Percentiles rank a stretch among this genome's conserved stretches.
phyloP scores from a whole-genome alignment of 2,329 filamentous ascomycete genomes.

The Chaetomium sp. region DNA sequence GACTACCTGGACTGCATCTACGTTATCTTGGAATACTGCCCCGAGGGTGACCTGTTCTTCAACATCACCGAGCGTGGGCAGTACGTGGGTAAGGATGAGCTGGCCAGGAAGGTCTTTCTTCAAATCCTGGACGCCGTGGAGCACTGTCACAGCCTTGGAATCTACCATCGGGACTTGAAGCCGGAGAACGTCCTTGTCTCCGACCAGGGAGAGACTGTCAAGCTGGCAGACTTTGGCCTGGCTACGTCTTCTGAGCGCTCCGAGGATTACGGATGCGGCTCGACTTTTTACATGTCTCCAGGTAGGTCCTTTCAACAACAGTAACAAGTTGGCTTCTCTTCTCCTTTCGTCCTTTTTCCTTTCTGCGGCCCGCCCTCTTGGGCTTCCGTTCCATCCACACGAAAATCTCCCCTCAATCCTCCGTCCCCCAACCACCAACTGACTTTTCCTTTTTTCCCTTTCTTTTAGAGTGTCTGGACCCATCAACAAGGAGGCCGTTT shows the following conservation, averaged over 20 bases:
- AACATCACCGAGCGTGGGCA: slow-evolving; percentile 95
- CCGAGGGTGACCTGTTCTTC: slow-evolving; percentile 91
- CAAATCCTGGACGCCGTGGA: slow-evolving; percentile 96
- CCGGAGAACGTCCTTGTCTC: slow-evolving; percentile 96
- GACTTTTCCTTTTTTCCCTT: slow-evolving; percentile 24
- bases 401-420: not conserved
- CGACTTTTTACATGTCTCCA: slow-evolving; percentile 99
- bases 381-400: not conserved
- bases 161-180: slow-evolving; percentile 97
- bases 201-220: slow-evolving; percentile 80
- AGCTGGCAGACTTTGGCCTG: slow-evolving; percentile 95
- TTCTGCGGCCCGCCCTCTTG: not conserved
- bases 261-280: slow-evolving; percentile 94
- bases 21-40: slow-evolving; percentile 94
- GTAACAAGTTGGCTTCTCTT: slow-evolving; percentile 5
- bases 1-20: slow-evolving; percentile 89
- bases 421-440: slow-evolving; percentile 21
- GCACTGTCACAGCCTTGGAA: slow-evolving; percentile 85
- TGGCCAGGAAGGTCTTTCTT: slow-evolving; percentile 82
- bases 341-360: slow-evolving; percentile 11
- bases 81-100: slow-evolving; percentile 85
- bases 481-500: slow-evolving; percentile 63
- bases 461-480: slow-evolving; percentile 76
- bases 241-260: slow-evolving; percentile 79
- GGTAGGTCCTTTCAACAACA: slow-evolving; percentile 53